A percentile compares a stretch with the other conserved stretches of the same genome.
phyloP scores from a whole-genome alignment of 257 asterid species.

The Penstemon eatonii region DNA sequence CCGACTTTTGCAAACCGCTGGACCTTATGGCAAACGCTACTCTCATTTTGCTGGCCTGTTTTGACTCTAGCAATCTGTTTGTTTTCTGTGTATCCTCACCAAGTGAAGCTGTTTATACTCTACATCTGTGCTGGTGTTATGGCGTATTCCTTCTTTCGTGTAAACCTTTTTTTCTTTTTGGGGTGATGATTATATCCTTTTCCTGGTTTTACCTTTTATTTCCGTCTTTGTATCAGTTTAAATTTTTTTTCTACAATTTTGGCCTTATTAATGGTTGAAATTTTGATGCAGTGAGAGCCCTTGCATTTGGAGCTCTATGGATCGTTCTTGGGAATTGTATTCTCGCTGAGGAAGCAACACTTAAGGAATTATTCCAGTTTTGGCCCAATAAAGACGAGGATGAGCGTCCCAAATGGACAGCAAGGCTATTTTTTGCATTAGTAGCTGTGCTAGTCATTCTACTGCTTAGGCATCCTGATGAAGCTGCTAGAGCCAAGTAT shows the following conservation, averaged over 20 bases:
- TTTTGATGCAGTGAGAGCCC: conserved; percentile 73
- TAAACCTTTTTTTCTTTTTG: conserved; percentile 22
- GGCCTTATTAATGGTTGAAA: conserved; percentile 12
- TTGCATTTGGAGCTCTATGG: conserved; percentile 78
- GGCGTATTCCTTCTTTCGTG: conserved; percentile 78
- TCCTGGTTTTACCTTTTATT: too few species aligned
- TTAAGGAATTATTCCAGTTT: conserved; percentile 92
- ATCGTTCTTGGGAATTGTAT: conserved; percentile 84
- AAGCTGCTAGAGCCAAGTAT: conserved; percentile 99
- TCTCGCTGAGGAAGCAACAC: conserved; percentile 99
- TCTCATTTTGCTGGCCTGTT: conserved; percentile 97
- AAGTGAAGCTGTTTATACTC: conserved; percentile 85
- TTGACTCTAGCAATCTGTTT: conserved; percentile 95
- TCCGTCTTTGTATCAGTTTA: neutral
- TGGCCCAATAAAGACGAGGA: conserved; percentile 97
- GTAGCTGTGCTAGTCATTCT: conserved; percentile 63
- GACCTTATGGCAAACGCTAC: conserved; percentile 97
- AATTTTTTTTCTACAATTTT: conserved; percentile 9
- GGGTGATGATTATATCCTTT: too few species aligned
- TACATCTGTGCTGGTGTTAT: conserved; percentile 89
- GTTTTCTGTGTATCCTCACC: conserved; percentile 97
- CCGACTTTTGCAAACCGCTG: conserved; percentile 88
- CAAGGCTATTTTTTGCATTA: conserved; percentile 75
- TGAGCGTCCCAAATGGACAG: conserved; percentile 94
- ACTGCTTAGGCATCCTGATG: conserved; percentile 94